Base-by-base conservation (phyloP, 1,139 yeast genomes). In the Geotrichum bryndzae region DNA sequence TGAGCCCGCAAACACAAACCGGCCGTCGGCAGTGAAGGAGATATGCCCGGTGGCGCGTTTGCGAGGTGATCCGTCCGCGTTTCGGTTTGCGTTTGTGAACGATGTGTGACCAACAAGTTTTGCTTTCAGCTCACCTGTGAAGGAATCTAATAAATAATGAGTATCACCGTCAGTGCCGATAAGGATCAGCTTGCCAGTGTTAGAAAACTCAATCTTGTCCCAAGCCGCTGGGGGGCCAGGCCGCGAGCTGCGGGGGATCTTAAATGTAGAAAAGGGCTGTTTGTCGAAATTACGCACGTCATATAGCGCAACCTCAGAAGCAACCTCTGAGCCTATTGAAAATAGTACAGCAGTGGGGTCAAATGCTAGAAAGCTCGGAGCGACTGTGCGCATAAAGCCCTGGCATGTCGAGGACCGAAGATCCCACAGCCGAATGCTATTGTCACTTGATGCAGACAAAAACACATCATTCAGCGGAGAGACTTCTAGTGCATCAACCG, bases 401-500 rank as follows among this genome's bases (percentile, higher is more conserved):
- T 82, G 72, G 53, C 70, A 68, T n/a, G 70, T 66, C 2, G 76
- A 71, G 0, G 87, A 77, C 66, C 92, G 78, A 53, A 88, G 72
- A 72, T 94, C 98, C 99, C 99, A 94, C 7, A 89, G 67, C 66
- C 95, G 83, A 2, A 91, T 90, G 0, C 96, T 84, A 61, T 87
- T 82, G 72, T 95, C 99, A 63, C 81, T 73, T 1, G 96, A 82
- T 0, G 94, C 80, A 38, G 92, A 84, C 7, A 90, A 68, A 67
- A 91, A 84, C 13, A 82, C 75, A 69, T 90, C 92, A 61, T 82
- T 80, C 2, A 85, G 76, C 0, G 97, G 97, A 54, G 87, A 83
- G 66, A 91, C 84, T 70, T 90, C 91, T 6, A 94, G 74, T 7
- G 84, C 80, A 1, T 83, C 82, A 13, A 94, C 97, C 65, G 84